These are phyloP conservation scores for Angomonas ambiguus DNA, from an alignment of 208 protist genomes.

Conservation along the genomic window DNA sequence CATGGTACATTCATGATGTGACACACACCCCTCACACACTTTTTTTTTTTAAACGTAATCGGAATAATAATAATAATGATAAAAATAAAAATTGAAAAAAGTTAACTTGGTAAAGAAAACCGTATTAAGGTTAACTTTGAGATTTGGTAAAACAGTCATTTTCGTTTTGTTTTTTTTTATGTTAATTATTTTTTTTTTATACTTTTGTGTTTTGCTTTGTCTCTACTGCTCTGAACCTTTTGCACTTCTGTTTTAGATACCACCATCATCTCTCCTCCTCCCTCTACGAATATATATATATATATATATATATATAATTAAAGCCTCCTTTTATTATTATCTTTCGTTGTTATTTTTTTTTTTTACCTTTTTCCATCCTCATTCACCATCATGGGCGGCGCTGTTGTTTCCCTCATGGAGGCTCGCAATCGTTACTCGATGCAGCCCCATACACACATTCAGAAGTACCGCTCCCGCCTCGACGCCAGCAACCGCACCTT, in stretches of 20 bases:
- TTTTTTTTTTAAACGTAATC: too few species aligned
- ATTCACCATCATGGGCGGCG: slow-evolving; percentile 2
- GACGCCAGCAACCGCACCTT: slow-evolving; percentile 12
- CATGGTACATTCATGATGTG: not conserved
- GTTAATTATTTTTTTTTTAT: slow-evolving; percentile 1
- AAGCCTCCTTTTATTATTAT: slow-evolving; percentile 3
- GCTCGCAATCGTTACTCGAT: slow-evolving; percentile 13
- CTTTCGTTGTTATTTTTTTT: not conserved
- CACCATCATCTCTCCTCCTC: too few species aligned
- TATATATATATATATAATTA: too few species aligned
- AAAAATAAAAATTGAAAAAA: not conserved
- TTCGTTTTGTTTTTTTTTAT: not conserved
- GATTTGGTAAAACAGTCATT: too few species aligned
- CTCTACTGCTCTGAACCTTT: too few species aligned
- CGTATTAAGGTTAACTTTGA: too few species aligned
- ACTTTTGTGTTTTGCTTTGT: slow-evolving; percentile 12
- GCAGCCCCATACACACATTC: slow-evolving; percentile 9
- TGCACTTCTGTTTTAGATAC: too few species aligned
- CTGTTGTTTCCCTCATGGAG: slow-evolving; percentile 18
- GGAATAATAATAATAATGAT: too few species aligned
- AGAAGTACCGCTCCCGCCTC: slow-evolving; percentile 6
- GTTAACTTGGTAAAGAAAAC: not conserved
- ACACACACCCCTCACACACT: slow-evolving; percentile 4
- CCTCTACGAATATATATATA: too few species aligned
- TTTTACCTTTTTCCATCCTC: slow-evolving; percentile 1